Conservation (phyloP, 1,284 basidiomycete genomes). For the Chiua sp. region DNA sequence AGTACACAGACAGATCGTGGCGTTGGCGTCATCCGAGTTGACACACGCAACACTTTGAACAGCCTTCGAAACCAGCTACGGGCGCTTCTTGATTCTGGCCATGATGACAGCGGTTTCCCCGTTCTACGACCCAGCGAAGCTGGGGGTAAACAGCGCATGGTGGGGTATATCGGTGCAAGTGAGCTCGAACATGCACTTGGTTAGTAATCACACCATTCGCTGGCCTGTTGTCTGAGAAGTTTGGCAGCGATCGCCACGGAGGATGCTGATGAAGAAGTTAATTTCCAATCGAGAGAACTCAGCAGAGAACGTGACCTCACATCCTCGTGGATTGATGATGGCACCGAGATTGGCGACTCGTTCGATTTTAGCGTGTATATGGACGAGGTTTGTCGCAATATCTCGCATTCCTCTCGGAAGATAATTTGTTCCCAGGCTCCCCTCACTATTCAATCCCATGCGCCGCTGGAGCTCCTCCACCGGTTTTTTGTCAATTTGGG, state of each 20-base stretch:
- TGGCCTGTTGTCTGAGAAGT: slow-evolving; percentile 1
- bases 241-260: slow-evolving; percentile 75
- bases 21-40: slow-evolving; percentile 70
- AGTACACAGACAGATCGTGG: slow-evolving; percentile 61
- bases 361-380: slow-evolving; percentile 91
- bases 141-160: slow-evolving; percentile 64
- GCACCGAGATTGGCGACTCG: slow-evolving; percentile 52
- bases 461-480: slow-evolving; percentile 89
- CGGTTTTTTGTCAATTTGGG: slow-evolving; percentile 93
- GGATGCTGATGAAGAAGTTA: slow-evolving; percentile 67
- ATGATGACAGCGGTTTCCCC: slow-evolving; percentile 90
- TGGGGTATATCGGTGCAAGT: slow-evolving; percentile 93
- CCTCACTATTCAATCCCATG: slow-evolving; percentile 80
- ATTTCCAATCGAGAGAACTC: slow-evolving; percentile 60
- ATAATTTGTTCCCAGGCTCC: slow-evolving; percentile 64
- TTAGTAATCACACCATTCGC: slow-evolving; percentile 43
- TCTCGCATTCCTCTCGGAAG: background rate
- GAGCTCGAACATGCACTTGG: slow-evolving; percentile 95
- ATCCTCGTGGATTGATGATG: slow-evolving; percentile 60
- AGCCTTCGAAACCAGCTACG: slow-evolving; percentile 72
- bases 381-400: slow-evolving; percentile 68
- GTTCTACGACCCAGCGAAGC: slow-evolving; percentile 62
- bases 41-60: slow-evolving; percentile 73
- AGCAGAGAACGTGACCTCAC: slow-evolving; percentile 47
- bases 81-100: slow-evolving; percentile 59